Evolutionary conservation across 1,284 basidiomycete genomes (phyloP), one percentile per base, ranked within the genome.

Genomic region (Ganoderma boninense): DNA sequence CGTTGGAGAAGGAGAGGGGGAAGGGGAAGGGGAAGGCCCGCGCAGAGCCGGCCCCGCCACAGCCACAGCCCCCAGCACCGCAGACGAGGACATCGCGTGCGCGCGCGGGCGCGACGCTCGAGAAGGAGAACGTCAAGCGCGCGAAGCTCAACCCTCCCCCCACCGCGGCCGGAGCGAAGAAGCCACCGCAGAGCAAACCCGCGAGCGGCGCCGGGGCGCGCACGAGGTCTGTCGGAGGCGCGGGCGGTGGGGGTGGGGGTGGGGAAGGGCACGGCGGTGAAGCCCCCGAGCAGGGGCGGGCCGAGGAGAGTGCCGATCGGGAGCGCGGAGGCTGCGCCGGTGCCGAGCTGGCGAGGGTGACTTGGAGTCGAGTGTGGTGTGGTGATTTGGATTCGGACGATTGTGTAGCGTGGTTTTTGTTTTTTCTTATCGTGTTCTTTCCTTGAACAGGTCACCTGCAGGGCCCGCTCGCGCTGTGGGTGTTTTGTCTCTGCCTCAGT

Each of bases 291-390:
- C 11, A 82, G 76, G 69, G 83, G 85, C 52, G 87, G 86, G 11
- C 84, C 90, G 20, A 80, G 89, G 70, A 82, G 89, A 68, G 90
- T 91, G 43, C 87, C 84, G 7, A 80, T 90, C 35, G 84, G 86
- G 70, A 90, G 90, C 71, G 83, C 83, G 1, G 88, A 90, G 70
- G 89, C 88, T 42, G 87, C 87, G 20, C 62, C 71, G 64, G 80
- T 71, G 52, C 82, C 80, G 66, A 79, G 77, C 18, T 80, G 83
- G 81, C 83, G 73, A 67, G 78, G 77, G 23, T 81, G 64, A 72
- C 20, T 49, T 6, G n/a, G 46, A 23, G 44, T 7, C 20, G 38
- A 23, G 20, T 29, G 6, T 26, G 44, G n/a, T 42, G 26, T 11
- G 35, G 43, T 40, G 26, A 20, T 32, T 57, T 20, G 54, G 16